A percentile compares a stretch with the other conserved stretches of the same genome.
Conservation (phyloP, 371 early-diverging fungal genomes). For the Entomophthora muscae region DNA sequence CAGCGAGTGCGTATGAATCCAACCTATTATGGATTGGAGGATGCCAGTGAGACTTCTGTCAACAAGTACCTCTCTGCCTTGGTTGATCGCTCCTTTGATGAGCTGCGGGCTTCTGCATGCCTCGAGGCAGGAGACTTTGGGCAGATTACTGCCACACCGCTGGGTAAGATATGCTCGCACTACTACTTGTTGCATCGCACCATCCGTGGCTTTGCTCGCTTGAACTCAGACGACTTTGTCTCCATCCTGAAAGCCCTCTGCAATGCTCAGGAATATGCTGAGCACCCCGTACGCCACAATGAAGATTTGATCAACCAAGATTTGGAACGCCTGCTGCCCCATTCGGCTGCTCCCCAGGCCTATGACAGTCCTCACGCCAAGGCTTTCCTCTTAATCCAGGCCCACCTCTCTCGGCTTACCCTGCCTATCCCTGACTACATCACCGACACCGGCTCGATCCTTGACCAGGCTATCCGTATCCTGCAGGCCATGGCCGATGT, state of each 20-base stretch:
- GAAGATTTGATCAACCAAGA: conserved; percentile 72
- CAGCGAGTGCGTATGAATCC: conserved; percentile 83
- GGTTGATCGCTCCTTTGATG: conserved; percentile 43
- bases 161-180: conserved; percentile 70
- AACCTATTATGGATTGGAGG: conserved; percentile 82
- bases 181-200: conserved; percentile 77
- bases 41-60: conserved; percentile 39
- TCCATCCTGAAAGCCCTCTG: conserved; percentile 50
- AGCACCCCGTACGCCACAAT: conserved; percentile 81
- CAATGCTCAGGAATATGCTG: conserved; percentile 69
- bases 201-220: conserved; percentile 34
- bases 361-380: conserved; percentile 77
- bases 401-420: conserved; percentile 48
- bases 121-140: conserved; percentile 39
- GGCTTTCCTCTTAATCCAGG: conserved; percentile 72
- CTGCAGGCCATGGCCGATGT: conserved; percentile 84
- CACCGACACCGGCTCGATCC: conserved; percentile 79
- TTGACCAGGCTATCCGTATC: conserved; percentile 83
- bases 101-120: conserved; percentile 53
- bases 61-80: conserved; percentile 53
- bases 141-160: conserved; percentile 39
- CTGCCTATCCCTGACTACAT: conserved; percentile 73
- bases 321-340: conserved; percentile 39
- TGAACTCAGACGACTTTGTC: conserved; percentile 20
- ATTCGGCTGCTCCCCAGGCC: conserved; percentile 25